phyloP scores from a whole-genome alignment of 345 rosid genomes.

The Rubroshorea leprosula region DNA sequence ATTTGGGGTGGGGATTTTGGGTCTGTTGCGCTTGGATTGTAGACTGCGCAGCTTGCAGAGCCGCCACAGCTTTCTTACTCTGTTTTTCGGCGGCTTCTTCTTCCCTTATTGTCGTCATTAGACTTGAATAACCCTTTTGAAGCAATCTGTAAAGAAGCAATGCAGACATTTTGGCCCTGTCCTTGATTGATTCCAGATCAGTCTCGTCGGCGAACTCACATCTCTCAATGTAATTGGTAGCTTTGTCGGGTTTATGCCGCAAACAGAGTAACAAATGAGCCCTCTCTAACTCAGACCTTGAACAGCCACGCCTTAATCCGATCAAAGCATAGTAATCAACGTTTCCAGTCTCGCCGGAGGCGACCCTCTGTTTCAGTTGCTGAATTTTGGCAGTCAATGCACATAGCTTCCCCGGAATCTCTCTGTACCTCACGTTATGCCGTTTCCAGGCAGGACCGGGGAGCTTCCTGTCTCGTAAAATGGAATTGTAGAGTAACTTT shows the following conservation, averaged over 20 bases:
- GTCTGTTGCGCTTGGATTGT: conserved; percentile 39
- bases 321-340: conserved; percentile 83
- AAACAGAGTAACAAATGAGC: conserved; percentile 71
- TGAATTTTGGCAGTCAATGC: conserved; percentile 60
- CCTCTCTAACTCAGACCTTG: conserved; percentile 80
- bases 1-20: conserved; percentile 19
- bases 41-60: conserved; percentile 39
- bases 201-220: conserved; percentile 70
- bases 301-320: conserved; percentile 80
- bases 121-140: conserved; percentile 69
- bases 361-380: conserved; percentile 62
- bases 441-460: conserved; percentile 99
- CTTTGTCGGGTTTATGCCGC: conserved; percentile 81
- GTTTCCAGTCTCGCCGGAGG: conserved; percentile 66
- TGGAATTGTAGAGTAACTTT: conserved; percentile 78
- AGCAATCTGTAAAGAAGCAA: conserved; percentile 73
- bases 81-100: conserved; percentile 64
- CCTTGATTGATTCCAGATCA: conserved; percentile 68
- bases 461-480: conserved; percentile 75
- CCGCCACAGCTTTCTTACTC: conserved; percentile 44
- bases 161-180: conserved; percentile 70
- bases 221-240: conserved; percentile 59
- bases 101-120: conserved; percentile 48
- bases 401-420: conserved; percentile 77
- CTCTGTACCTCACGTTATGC: conserved; percentile 73